phyloP scores from a whole-genome alignment of 1,139 yeast genomes.

The Yamadazyma atlantica region DNA sequence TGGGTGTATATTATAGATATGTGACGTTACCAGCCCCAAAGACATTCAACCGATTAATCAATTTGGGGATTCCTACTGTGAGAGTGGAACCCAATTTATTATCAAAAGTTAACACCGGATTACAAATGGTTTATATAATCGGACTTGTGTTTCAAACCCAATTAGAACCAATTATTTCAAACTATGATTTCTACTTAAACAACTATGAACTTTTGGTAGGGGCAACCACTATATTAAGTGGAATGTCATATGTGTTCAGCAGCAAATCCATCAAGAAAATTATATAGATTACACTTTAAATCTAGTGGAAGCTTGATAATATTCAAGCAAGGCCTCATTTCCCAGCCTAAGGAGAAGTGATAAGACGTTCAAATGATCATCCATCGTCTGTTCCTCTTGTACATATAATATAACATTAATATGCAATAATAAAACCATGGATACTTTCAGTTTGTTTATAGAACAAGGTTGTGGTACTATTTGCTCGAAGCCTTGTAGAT shows the following conservation, averaged over 20 bases:
- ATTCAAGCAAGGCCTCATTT: conserved; percentile 1
- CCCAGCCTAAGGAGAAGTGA: neutral
- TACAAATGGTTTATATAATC: conserved; percentile 91
- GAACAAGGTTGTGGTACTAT: too few species aligned
- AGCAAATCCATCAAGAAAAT: conserved; percentile 46
- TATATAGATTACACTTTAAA: conserved; percentile 2
- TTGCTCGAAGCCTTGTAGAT: too few species aligned
- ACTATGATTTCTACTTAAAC: conserved; percentile 16
- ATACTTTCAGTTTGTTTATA: neutral
- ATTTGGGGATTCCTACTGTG: conserved; percentile 78
- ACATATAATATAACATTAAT: neutral
- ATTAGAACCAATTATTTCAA: conserved; percentile 30
- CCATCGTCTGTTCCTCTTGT: conserved; percentile 1
- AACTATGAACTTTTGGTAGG: conserved; percentile 50
- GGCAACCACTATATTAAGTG: conserved; percentile 74
- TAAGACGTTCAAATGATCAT: conserved; percentile 2
- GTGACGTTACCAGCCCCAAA: conserved; percentile 74
- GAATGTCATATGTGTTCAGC: conserved; percentile 70
- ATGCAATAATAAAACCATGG: conserved; percentile 1
- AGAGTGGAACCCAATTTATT: conserved; percentile 88
- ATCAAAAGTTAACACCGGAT: conserved; percentile 84
- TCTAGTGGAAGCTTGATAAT: conserved; percentile 3
- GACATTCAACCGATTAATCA: conserved; percentile 63
- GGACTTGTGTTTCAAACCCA: conserved; percentile 69
- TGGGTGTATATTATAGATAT: conserved; percentile 74